These are phyloP conservation scores for Turnera subulata DNA, from an alignment of 345 rosid species.

Conservation along the genomic window DNA sequence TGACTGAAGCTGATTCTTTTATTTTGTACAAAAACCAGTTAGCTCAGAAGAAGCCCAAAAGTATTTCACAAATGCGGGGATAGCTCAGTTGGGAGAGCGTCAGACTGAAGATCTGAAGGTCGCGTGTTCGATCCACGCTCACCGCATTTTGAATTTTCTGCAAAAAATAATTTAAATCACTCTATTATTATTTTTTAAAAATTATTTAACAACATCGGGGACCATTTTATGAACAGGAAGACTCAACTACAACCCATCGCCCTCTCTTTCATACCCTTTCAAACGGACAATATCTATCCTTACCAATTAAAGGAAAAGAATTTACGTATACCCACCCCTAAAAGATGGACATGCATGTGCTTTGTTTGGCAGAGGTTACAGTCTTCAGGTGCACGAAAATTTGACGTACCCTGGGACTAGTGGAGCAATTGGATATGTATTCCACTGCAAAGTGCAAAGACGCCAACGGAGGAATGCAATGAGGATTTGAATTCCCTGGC, in stretches of 20 bases:
- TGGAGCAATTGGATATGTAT: conserved; percentile 51
- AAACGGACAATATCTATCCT: background rate
- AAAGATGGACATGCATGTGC: background rate
- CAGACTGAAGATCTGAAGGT: conserved; percentile 99
- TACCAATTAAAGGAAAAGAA: background rate
- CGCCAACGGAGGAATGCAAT: conserved; percentile 37
- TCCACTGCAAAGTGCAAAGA: conserved; percentile 44
- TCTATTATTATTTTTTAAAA: too few species aligned
- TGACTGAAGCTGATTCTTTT: too few species aligned
- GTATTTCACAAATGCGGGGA: too few species aligned
- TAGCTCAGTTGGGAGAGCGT: conserved; percentile 99
- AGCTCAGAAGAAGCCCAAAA: too few species aligned
- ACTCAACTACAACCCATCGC: too few species aligned
- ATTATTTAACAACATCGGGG: too few species aligned
- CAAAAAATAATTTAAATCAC: too few species aligned
- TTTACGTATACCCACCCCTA: background rate
- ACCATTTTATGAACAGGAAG: too few species aligned
- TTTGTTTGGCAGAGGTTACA: conserved; percentile 37
- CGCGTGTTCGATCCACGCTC: conserved; percentile 97
- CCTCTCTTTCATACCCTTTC: background rate
- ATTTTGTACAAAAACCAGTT: too few species aligned
- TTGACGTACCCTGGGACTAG: conserved; percentile 41
- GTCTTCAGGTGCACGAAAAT: conserved; percentile 44
- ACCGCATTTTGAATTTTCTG: too few species aligned
- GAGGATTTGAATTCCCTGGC: conserved; percentile 36